phyloP scores from a whole-genome alignment of 2,329 filamentous ascomycete genomes.

The Cadophora gregata region DNA sequence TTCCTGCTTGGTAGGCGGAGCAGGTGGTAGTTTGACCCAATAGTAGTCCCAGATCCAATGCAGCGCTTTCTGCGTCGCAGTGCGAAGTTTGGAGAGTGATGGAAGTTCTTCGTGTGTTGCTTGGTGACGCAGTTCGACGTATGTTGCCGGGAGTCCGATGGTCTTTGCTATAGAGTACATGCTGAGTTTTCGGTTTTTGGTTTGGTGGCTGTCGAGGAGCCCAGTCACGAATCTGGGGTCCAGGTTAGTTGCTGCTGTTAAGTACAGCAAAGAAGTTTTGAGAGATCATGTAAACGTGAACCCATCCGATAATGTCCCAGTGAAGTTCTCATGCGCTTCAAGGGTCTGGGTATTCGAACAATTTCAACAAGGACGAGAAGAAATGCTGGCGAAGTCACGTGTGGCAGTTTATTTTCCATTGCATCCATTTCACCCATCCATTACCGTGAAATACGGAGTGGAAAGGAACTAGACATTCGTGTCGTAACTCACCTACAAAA shows the following conservation, averaged over 20 bases:
- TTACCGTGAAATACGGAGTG: neutral
- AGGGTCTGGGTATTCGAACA: neutral
- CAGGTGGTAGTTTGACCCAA: constrained; percentile 63
- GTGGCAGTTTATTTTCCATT: neutral
- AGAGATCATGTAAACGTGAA: neutral
- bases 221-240: constrained; percentile 75
- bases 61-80: constrained; percentile 72
- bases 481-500: constrained; percentile 67
- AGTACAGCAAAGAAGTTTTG: neutral
- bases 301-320: too few relatives aligned
- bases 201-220: constrained; percentile 75
- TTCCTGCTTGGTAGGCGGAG: constrained; percentile 20
- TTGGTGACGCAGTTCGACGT: constrained; percentile 89
- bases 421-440: neutral
- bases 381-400: neutral
- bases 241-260: constrained; percentile 17
- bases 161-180: constrained; percentile 76
- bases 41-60: constrained; percentile 91
- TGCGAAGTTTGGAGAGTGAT: constrained; percentile 73
- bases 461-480: neutral
- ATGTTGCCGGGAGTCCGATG: constrained; percentile 74
- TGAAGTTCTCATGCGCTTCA: neutral
- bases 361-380: neutral
- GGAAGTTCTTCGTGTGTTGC: constrained; percentile 90
- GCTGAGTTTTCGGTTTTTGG: constrained; percentile 68